These are phyloP conservation scores for Marchantia paleacea DNA, from an alignment of 225 moss, liverwort and hornwort species.

Conservation along the genomic window DNA sequence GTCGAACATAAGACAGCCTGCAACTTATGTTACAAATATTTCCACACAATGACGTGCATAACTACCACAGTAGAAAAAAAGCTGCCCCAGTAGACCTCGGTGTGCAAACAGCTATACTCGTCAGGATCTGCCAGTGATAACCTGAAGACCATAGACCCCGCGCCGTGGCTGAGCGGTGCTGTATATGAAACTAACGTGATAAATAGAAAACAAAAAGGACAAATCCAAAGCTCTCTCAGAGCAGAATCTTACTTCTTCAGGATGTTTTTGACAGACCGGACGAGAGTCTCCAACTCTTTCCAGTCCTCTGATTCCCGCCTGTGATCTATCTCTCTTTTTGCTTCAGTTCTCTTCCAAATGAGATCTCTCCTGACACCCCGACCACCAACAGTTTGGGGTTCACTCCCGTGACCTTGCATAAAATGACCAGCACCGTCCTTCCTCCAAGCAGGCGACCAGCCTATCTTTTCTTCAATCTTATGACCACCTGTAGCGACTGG, in stretches of 20 bases:
- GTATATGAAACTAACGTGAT: too few species aligned
- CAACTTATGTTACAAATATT: too few species aligned
- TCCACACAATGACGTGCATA: too few species aligned
- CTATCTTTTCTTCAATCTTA: not conserved
- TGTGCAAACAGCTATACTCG: too few species aligned
- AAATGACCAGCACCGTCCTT: not conserved
- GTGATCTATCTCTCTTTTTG: slow-evolving; percentile 12
- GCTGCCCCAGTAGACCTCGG: too few species aligned
- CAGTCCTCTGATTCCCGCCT: slow-evolving; percentile 35
- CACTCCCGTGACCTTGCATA: not conserved
- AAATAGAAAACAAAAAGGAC: not conserved
- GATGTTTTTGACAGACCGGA: slow-evolving; percentile 23
- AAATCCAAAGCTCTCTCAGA: not conserved
- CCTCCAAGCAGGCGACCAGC: slow-evolving; percentile 6
- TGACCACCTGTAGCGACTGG: not conserved
- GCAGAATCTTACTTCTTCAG: slow-evolving; percentile 25
- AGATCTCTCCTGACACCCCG: not conserved
- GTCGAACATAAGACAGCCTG: too few species aligned
- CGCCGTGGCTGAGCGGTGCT: too few species aligned
- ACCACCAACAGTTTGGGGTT: not conserved
- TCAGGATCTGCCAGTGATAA: too few species aligned
- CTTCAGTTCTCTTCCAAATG: slow-evolving; percentile 5
- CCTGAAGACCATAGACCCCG: too few species aligned
- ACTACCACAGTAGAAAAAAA: too few species aligned
- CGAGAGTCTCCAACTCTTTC: slow-evolving; percentile 24